These are phyloP conservation scores for Phytophthora crassamura DNA, from an alignment of 352 stramenopile genomes.

Conservation along the genomic window DNA sequence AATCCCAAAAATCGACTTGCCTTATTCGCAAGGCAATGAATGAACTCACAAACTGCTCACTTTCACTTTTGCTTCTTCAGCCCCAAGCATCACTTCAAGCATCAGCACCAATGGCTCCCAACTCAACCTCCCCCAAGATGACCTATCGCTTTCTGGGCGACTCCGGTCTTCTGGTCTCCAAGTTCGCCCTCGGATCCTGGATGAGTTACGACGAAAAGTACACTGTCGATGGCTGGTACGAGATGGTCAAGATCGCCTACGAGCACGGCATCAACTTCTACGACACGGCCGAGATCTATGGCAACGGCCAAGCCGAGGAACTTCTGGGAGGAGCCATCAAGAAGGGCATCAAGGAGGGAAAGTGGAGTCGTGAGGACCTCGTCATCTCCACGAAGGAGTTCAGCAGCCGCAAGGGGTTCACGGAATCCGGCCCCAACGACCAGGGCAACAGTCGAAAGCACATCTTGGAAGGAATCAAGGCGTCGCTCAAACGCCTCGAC, in stretches of 20 bases:
- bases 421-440: conserved; percentile 1
- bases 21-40: too few species aligned
- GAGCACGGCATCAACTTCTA: conserved; percentile 22
- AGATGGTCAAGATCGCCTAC: conserved; percentile 12
- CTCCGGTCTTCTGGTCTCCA: conserved; percentile 48
- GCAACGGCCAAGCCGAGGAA: not conserved
- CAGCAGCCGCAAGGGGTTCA: conserved; percentile 4
- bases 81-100: too few species aligned
- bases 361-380: conserved; percentile 7
- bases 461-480: conserved; percentile 27
- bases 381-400: conserved; percentile 54
- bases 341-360: conserved; percentile 8
- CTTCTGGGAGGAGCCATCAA: conserved; percentile 11
- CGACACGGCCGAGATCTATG: conserved; percentile 19
- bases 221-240: conserved; percentile 15
- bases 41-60: too few species aligned
- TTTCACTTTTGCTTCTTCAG: too few species aligned
- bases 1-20: too few species aligned
- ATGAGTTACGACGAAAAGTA: conserved; percentile 22
- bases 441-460: conserved; percentile 25
- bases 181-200: conserved; percentile 43
- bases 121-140: conserved; percentile 35
- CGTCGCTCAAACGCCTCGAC: conserved; percentile 24
- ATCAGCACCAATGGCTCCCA: not conserved
- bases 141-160: conserved; percentile 58